Percentiles rank a stretch among this genome's conserved stretches.
These are phyloP conservation scores for Quillaja saponaria DNA, from an alignment of 306 rosid species.

Conservation along the genomic window DNA sequence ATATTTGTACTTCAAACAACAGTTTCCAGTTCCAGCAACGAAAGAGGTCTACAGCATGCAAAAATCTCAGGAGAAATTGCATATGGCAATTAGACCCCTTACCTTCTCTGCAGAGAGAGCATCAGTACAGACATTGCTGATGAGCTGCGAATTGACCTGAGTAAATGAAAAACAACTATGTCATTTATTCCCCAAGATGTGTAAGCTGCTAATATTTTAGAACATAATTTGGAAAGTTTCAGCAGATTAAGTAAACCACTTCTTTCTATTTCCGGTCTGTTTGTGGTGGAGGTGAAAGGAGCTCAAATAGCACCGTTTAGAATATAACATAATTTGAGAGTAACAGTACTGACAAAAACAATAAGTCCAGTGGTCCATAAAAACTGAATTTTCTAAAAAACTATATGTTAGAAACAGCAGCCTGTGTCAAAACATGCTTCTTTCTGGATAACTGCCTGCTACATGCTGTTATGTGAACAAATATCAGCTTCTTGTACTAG, in stretches of 20 bases:
- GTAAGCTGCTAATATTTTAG: slow-evolving; percentile 26
- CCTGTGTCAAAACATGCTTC: not conserved
- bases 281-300: not conserved
- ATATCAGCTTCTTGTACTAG: not conserved
- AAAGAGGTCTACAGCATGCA: not conserved
- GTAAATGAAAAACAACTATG: slow-evolving; percentile 10
- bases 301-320: not conserved
- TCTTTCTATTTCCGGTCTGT: not conserved
- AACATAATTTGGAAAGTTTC: slow-evolving; percentile 9
- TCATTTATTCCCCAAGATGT: slow-evolving; percentile 7
- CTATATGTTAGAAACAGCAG: not conserved
- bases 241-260: not conserved
- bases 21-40: too few species aligned
- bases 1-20: not conserved
- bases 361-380: not conserved
- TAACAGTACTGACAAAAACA: not conserved
- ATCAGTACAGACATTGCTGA: slow-evolving; percentile 94
- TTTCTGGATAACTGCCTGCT: not conserved
- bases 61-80: slow-evolving; percentile 1
- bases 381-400: not conserved
- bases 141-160: slow-evolving; percentile 97
- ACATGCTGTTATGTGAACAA: not conserved
- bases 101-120: slow-evolving; percentile 99
- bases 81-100: slow-evolving; percentile 5
- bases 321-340: slow-evolving; percentile 11